Conservation (phyloP, 495 filamentous ascomycete species). For the Halenospora varia region DNA sequence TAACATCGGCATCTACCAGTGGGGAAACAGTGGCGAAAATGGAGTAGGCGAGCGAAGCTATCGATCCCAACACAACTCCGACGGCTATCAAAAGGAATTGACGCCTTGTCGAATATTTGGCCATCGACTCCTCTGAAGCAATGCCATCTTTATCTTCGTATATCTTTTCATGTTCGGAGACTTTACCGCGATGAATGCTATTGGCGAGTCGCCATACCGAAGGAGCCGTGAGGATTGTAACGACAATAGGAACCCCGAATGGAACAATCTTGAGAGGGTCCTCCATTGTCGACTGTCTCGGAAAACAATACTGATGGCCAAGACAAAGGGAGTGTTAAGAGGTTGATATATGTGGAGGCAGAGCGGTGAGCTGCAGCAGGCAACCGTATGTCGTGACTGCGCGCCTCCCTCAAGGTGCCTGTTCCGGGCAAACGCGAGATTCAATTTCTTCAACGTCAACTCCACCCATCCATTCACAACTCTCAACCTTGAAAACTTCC, state of each 20-base stretch:
- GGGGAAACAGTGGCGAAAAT: slow-evolving; percentile 28
- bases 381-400: too few relatives aligned
- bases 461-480: too few relatives aligned
- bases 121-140: slow-evolving; percentile 49
- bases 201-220: background rate
- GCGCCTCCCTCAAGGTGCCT: too few relatives aligned
- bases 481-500: too few relatives aligned
- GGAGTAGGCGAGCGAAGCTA: background rate
- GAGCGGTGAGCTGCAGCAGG: background rate
- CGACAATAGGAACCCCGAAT: background rate
- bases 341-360: background rate
- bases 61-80: background rate
- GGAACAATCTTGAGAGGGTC: background rate
- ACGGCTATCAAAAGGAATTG: background rate
- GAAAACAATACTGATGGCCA: background rate
- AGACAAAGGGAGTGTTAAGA: background rate
- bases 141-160: slow-evolving; percentile 60
- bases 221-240: background rate
- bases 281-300: background rate
- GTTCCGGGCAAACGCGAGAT: too few relatives aligned
- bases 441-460: too few relatives aligned
- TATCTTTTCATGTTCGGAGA: background rate
- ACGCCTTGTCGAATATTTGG: slow-evolving; percentile 41
- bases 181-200: background rate
- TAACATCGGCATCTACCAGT: slow-evolving; percentile 34